Percentiles rank a stretch among this genome's conserved stretches.
Conservation (phyloP, 1,284 basidiomycete species). For the Phaffia rhodozyma region DNA sequence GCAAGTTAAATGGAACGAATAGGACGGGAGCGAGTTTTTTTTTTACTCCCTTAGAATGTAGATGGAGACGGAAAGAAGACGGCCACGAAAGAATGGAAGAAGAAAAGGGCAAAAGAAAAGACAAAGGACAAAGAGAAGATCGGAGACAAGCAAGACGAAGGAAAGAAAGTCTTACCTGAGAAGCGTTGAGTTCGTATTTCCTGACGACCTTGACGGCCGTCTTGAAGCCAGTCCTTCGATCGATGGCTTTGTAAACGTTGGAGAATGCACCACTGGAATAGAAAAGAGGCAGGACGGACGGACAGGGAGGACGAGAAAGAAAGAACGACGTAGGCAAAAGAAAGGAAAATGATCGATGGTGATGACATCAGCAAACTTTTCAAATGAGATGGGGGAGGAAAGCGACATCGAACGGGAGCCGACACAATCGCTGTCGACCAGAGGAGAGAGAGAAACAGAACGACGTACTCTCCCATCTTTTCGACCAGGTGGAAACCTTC, state of each 20-base stretch:
- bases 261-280: conserved; percentile 79
- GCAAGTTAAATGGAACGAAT: neutral
- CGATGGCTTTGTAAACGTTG: conserved; percentile 89
- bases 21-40: neutral
- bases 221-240: conserved; percentile 61
- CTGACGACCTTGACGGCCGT: conserved; percentile 97
- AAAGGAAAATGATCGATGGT: neutral
- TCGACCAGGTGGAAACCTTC: conserved; percentile 69
- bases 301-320: conserved; percentile 5
- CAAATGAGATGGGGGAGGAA: neutral
- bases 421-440: neutral
- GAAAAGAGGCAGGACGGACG: conserved; percentile 6
- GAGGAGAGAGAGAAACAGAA: neutral
- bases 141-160: no score
- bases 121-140: neutral
- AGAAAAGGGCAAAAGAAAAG: neutral
- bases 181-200: conserved; percentile 87
- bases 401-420: neutral
- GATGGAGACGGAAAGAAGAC: conserved; percentile 6
- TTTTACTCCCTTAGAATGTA: neutral
- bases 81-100: neutral
- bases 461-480: conserved; percentile 87
- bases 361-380: neutral
- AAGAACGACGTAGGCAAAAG: conserved; percentile 22
- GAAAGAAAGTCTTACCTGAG: conserved; percentile 65